Evolutionary conservation across 257 asterid species (phyloP).

Genomic region (Datura wrightii): DNA sequence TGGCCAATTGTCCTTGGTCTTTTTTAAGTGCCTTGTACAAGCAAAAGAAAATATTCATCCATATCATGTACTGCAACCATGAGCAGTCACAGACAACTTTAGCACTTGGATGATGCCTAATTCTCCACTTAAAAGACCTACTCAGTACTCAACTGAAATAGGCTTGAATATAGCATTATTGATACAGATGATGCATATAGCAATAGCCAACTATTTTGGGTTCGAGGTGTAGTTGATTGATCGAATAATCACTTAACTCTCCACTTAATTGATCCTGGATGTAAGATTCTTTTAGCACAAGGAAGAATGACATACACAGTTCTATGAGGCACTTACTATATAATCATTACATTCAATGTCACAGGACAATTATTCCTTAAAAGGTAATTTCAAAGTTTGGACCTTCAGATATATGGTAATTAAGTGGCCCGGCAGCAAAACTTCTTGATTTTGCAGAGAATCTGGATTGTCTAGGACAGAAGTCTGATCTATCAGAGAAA

Average conservation of each 20-base stretch:
- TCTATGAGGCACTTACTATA: background rate
- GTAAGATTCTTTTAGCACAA: conserved; percentile 11
- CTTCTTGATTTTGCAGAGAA: conserved; percentile 94
- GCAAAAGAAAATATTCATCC: conserved; percentile 5
- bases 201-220: background rate
- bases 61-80: conserved; percentile 15
- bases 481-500: conserved; percentile 93
- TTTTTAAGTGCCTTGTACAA: conserved; percentile 14
- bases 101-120: background rate
- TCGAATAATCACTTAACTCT: conserved; percentile 9
- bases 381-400: conserved; percentile 27
- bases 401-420: conserved; percentile 94
- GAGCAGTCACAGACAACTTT: background rate
- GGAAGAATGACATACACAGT: background rate
- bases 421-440: conserved; percentile 91
- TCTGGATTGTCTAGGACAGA: conserved; percentile 92
- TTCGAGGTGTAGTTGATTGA: conserved; percentile 5
- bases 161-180: background rate
- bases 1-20: background rate
- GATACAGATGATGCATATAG: background rate
- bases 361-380: conserved; percentile 23
- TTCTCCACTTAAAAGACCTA: background rate
- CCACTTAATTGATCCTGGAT: background rate
- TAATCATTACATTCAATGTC: conserved; percentile 26
- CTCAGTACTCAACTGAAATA: background rate